Conservation (phyloP, 73 alveolate species). For the Symbiodinium natans region DNA sequence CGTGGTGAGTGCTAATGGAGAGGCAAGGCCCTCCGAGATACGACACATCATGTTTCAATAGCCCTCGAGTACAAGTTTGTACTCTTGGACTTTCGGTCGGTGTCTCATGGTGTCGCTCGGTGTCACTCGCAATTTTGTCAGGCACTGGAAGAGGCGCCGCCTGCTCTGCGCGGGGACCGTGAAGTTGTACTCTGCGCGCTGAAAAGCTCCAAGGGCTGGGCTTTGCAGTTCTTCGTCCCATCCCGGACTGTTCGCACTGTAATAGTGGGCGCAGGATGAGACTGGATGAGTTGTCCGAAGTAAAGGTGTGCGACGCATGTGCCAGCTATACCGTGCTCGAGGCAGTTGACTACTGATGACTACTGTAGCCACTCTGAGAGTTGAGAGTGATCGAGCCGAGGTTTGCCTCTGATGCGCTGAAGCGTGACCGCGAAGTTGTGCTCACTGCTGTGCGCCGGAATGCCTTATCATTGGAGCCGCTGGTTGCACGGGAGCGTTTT, state of each 20-base stretch:
- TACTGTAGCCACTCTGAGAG: no score
- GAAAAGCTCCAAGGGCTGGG: slow-evolving; percentile 91
- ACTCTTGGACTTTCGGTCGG: not conserved
- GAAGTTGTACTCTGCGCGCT: slow-evolving; percentile 68
- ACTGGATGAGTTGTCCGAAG: no score
- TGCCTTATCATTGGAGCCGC: slow-evolving; percentile 59
- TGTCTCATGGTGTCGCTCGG: not conserved
- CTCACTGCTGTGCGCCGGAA: slow-evolving; percentile 85
- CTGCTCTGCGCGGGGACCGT: slow-evolving; percentile 51
- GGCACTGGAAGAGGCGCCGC: slow-evolving; percentile 87
- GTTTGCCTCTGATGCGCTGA: slow-evolving; percentile 58
- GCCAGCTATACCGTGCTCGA: no score
- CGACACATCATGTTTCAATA: not conserved
- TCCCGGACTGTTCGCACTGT: no score
- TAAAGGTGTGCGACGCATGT: no score
- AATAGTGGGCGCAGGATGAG: no score
- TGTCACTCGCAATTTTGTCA: no score
- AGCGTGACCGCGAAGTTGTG: slow-evolving; percentile 69
- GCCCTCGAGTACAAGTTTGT: not conserved
- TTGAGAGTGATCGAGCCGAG: no score
- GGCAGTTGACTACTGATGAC: no score
- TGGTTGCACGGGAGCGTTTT: not conserved
- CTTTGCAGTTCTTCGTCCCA: slow-evolving; percentile 32
- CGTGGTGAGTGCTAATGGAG: slow-evolving; percentile 74
- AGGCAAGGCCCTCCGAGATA: not conserved